Evolutionary conservation across 495 filamentous ascomycete species (phyloP).

Genomic region (Aspergillus wentii): DNA sequence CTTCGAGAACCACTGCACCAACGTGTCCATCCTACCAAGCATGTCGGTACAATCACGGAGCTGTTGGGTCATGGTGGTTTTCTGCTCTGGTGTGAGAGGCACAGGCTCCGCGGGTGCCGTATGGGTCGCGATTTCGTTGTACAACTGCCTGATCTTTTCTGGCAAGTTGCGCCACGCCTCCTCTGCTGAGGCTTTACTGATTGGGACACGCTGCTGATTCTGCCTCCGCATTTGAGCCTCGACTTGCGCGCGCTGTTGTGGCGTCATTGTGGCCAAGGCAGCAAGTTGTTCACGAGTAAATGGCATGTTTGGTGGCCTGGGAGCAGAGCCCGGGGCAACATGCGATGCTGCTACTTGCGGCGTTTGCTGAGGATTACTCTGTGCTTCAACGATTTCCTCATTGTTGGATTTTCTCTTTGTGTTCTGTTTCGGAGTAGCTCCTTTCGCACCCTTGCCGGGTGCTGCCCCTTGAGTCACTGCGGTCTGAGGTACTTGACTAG

Average conservation of each 20-base stretch:
- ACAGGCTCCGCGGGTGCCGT: conserved; percentile 24
- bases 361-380: conserved; percentile 35
- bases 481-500: conserved; percentile 11
- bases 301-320: conserved; percentile 27
- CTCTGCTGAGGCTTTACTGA: conserved; percentile 28
- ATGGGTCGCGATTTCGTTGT: conserved; percentile 33
- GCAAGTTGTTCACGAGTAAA: conserved; percentile 50
- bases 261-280: conserved; percentile 39
- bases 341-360: conserved; percentile 22
- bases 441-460: conserved; percentile 22
- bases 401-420: conserved; percentile 54
- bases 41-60: conserved; percentile 38
- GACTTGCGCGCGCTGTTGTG: conserved; percentile 43
- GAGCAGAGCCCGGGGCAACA: conserved; percentile 23
- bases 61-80: conserved; percentile 42
- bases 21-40: conserved; percentile 33
- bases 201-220: conserved; percentile 18
- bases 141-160: conserved; percentile 32
- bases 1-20: conserved; percentile 36
- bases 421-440: conserved; percentile 26
- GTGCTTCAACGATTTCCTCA: conserved; percentile 59
- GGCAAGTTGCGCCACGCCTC: conserved; percentile 36
- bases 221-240: conserved; percentile 34
- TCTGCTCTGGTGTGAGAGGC: conserved; percentile 37
- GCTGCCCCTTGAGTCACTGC: conserved; percentile 18